Base-by-base conservation (phyloP, 805 yeast species). In the Metschnikowia aberdeeniae region DNA sequence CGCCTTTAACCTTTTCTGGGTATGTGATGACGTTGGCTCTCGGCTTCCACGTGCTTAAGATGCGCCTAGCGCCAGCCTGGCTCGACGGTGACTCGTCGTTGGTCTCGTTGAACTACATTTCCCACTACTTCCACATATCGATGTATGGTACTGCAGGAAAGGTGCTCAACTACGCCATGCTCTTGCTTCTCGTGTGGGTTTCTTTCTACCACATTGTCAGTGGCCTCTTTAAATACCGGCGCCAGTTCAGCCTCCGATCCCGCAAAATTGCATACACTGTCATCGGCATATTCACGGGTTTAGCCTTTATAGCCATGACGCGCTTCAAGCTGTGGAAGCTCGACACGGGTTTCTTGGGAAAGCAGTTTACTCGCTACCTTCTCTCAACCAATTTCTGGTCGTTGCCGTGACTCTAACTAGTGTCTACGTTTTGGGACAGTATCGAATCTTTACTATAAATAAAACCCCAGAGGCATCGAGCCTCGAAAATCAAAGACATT, bases 61-160 rank as follows among this genome's bases (percentile, higher is more conserved):
- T 75, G 51, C 67, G 88, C 43, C 40, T 72, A 4, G 65, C 67
- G 0, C 89, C 92, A 0, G 24, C 68, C n/a, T 13, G 55, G 2
- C 66, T 80, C 1, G 86, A 82, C 46, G 89, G 88, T 0, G 92
- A 84, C 59, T 76, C 84, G 3, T 72, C 82, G 1, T 63, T 76
- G 44, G 61, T 86, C 17, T 73, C 67, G 36, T 61, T 86, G 36
- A 74, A 76, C 7, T 84, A 70, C 54, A 66, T 84, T 8, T 53
- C 80, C 17, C 58, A 54, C 40, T 54, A 54, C 34, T 50, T 54
- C 24, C 44, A 40, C 26, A 52, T 41, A 14, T 43, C 50, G 3
- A 36, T 24, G 24, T 50, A 50, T 26, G 58, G 58, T 14, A 26
- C 28, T 12, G 14, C 31, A n/a, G 50, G 54, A n/a, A 44, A 45